Conservation (phyloP, 2,329 filamentous ascomycete species). For the Paecilomyces formosus region DNA sequence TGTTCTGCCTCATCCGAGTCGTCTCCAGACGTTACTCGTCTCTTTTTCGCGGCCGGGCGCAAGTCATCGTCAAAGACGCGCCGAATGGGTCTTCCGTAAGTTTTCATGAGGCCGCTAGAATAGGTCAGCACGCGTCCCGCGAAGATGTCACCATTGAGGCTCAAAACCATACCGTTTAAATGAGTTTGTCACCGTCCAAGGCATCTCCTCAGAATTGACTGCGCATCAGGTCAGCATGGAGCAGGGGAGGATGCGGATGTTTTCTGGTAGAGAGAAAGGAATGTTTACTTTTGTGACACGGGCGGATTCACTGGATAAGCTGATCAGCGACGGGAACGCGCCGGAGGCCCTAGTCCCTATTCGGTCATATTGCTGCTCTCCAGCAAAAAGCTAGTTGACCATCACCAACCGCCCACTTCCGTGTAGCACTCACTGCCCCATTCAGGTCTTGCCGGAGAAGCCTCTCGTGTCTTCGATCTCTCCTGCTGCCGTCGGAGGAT, state of each 20-base stretch:
- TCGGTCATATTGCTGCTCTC: conserved; percentile 18
- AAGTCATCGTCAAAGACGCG: conserved; percentile 41
- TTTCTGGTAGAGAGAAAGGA: background rate
- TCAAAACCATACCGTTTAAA: conserved; percentile 36
- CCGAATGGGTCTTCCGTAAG: conserved; percentile 41
- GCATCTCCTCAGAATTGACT: conserved; percentile 29
- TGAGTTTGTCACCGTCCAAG: conserved; percentile 45
- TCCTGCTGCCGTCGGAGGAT: background rate
- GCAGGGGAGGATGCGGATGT: background rate
- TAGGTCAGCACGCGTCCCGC: conserved; percentile 1
- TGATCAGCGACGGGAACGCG: conserved; percentile 17
- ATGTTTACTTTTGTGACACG: conserved; percentile 7
- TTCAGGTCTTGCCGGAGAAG: background rate
- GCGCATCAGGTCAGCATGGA: background rate
- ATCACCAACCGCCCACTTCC: background rate
- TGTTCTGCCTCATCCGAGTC: conserved; percentile 37
- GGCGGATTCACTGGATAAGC: conserved; percentile 4
- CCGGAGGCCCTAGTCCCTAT: conserved; percentile 17
- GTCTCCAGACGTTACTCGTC: conserved; percentile 32
- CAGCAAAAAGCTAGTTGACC: background rate
- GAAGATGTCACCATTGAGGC: conserved; percentile 4
- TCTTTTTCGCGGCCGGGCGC: conserved; percentile 35
- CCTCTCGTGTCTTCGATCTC: background rate
- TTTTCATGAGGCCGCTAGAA: conserved; percentile 42
- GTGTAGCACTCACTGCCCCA: conserved; percentile 1